Evolutionary conservation across 2,329 filamentous ascomycete species (phyloP), one percentile per base, ranked within the genome.

Genomic region (Diaporthe humulicola): DNA sequence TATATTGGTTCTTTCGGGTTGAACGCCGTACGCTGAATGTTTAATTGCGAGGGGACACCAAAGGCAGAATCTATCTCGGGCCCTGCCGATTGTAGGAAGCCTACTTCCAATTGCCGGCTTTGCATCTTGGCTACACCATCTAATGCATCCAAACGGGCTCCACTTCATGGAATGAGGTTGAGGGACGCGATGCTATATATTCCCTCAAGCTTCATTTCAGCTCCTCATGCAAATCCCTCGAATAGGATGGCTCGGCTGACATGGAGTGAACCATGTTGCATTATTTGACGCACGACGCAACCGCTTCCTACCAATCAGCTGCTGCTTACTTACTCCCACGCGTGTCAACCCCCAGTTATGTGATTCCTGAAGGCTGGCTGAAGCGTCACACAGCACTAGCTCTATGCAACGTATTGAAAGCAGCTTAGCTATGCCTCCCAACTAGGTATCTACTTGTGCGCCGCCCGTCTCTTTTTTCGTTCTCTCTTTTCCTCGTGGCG

Each of bases 1-100:
- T 64, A 64, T 64, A 64, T 22, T 17, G 58, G 58, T 7, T 64
- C 58, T 45, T 45, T 64, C 8, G 58, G 38, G 14, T 64, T 28
- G 28, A 64, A 64, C 12, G 28, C 9, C 22, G n/a, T 45, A 19
- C 38, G 58, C 58, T 64, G 58, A 30, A 28, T 4, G 38, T 64
- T 64, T 6, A 28, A 28, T 45, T 36, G n/a, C 15, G 58, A 64
- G 12, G 12, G 22, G 10, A 64, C 58, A 12, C 38, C 58, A 30
- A 64, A 64, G 6, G 58, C 58, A 14, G 58, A 15, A 45, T 64
- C 58, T 6, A 64, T 45, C 19, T 64, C 25, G n/a, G 38, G 38
- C 36, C 38, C 28, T 12, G 42, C 38, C 42, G 38, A 45, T n/a
- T 28, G 45, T 25, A 64, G 7, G 58, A 64, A 64, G 58, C 14